Conservation (phyloP, 164 flowering plant genomes). For the Nelumbo lutea region DNA sequence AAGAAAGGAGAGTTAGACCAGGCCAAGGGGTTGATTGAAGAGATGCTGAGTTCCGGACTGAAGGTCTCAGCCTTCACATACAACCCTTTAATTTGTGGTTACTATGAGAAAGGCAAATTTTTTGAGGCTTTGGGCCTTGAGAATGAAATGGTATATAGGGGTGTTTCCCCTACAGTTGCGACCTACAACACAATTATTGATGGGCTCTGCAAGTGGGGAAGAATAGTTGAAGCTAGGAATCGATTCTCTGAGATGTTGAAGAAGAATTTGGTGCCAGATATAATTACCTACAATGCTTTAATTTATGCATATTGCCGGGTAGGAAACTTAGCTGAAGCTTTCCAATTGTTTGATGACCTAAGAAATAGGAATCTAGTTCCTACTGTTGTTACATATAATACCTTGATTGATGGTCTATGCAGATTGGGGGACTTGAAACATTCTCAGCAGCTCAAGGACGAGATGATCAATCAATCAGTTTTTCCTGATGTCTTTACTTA, state of each 20-base stretch:
- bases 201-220: constrained; percentile 50
- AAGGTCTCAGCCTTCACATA: constrained; percentile 43
- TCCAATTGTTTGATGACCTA: constrained; percentile 46
- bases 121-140: constrained; percentile 38
- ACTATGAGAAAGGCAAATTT: constrained; percentile 41
- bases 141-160: constrained; percentile 45
- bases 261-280: constrained; percentile 42
- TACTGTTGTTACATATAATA: constrained; percentile 57
- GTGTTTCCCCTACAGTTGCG: constrained; percentile 39
- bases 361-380: constrained; percentile 31
- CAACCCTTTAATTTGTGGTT: constrained; percentile 60
- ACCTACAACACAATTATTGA: constrained; percentile 51
- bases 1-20: constrained; percentile 42
- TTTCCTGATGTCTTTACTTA: constrained; percentile 60
- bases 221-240: constrained; percentile 43
- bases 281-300: constrained; percentile 54
- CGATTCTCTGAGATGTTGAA: constrained; percentile 38
- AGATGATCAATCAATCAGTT: constrained; percentile 39
- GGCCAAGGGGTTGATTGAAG: constrained; percentile 41
- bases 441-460: constrained; percentile 49
- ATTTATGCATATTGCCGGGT: constrained; percentile 63
- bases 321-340: constrained; percentile 47
- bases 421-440: constrained; percentile 39
- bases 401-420: constrained; percentile 55
- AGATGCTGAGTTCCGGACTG: constrained; percentile 45